Evolutionary conservation across 768 basidiomycete genomes (phyloP), one percentile per base, ranked within the genome.

Genomic region (Termitomyces sp.): DNA sequence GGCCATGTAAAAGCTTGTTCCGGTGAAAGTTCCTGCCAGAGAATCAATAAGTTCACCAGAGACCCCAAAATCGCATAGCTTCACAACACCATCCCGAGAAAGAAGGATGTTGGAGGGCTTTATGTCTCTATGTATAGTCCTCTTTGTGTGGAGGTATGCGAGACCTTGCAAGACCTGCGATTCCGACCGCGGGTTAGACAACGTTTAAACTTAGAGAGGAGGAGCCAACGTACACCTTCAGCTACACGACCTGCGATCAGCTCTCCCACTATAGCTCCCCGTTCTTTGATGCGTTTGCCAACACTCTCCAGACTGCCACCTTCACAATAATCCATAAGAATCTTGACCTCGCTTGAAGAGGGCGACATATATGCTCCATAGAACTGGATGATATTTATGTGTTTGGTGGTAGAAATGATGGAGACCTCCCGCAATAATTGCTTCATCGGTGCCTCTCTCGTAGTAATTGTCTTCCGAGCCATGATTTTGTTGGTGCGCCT

Each of bases 1-100:
- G 61, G 97, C 95, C 96, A 98, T 98, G 72, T 98, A 99, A 61
- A 91, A 89, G 67, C 93, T 93, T 43, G 96, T 98, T 7, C 97
- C 97, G 1, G 96, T 98, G 66, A 98, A 98, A 0, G 97, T 98
- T 52, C 90, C 91, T 15, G 97, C 97, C 59, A 90, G 71, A 49
- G 90, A 93, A 65, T 89, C 85, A 63, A 98, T 85, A 22, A 99
- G 80, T 71, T 97, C 92, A 41, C 96, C 97, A 26, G 96, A 98
- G 19, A 98, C 97, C 32, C 97, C 97, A 66, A 99, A 99, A 71
- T 99, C 97, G 68, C 82, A 87, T 3, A 99, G 78, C 69, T 94
- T 97, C 66, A 98, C 86, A 45, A 93, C 71, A 30, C 97, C 97
- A 65, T 93, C 87, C 45, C 82, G 81, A 37, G 93, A 92, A 56